A percentile compares a stretch with the other conserved stretches of the same genome.
phyloP scores from a whole-genome alignment of 495 filamentous ascomycete species.

The Penicillium mononematosum region DNA sequence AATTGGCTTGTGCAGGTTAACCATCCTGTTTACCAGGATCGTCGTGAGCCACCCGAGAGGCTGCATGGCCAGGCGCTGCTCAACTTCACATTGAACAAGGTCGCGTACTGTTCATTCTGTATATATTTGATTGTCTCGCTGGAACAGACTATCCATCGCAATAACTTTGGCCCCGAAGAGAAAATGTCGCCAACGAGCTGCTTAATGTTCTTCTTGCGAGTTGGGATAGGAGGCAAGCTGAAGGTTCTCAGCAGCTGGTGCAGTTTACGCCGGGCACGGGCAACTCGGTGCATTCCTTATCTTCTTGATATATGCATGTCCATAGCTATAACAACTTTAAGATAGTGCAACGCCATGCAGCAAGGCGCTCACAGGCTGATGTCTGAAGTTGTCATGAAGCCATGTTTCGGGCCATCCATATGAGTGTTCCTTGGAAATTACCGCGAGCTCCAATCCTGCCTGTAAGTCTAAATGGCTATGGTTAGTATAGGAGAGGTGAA shows the following conservation, averaged over 20 bases:
- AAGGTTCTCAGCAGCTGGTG: constrained; percentile 9
- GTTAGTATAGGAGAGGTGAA: too few relatives aligned
- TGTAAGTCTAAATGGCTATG: too few relatives aligned
- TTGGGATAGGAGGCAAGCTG: constrained; percentile 17
- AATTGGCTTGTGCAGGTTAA: constrained; percentile 14
- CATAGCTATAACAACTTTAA: background rate
- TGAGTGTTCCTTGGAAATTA: too few relatives aligned
- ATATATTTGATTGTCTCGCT: constrained; percentile 24
- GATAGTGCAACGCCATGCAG: too few relatives aligned
- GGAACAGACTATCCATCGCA: constrained; percentile 23
- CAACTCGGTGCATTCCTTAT: background rate
- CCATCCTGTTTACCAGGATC: background rate
- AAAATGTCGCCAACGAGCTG: constrained; percentile 21
- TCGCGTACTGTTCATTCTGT: constrained; percentile 17
- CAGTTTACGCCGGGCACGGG: background rate
- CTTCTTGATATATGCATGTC: background rate
- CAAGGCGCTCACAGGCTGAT: too few relatives aligned
- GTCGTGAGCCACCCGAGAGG: background rate
- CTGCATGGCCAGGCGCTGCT: constrained; percentile 13
- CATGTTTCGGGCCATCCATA: too few relatives aligned
- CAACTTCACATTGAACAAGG: constrained; percentile 15
- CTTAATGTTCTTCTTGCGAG: constrained; percentile 20
- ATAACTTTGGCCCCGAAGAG: constrained; percentile 16
- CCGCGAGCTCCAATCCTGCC: too few relatives aligned
- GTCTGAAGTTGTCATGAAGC: too few relatives aligned